phyloP scores from a whole-genome alignment of 179 eudicot species.

The Patellifolia procumbens region DNA sequence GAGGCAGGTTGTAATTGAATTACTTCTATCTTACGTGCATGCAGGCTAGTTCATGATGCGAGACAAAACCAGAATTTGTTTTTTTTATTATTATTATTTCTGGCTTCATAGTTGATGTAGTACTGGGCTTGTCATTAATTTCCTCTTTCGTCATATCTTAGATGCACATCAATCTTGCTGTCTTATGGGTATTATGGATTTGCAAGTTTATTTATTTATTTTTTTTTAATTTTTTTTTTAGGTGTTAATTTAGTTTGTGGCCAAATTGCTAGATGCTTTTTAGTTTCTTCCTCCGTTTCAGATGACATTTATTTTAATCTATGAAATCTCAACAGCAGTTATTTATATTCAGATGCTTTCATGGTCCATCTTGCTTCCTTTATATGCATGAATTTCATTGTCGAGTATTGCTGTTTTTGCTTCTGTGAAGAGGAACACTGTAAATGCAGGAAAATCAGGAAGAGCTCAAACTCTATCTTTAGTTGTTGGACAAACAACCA shows the following conservation, averaged over 20 bases:
- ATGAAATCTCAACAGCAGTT: neutral
- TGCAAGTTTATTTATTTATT: neutral
- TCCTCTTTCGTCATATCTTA: neutral
- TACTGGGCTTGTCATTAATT: neutral
- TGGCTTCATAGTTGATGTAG: neutral
- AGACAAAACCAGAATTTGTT: neutral
- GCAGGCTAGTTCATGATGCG: constrained; percentile 2
- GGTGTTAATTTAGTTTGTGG: no score
- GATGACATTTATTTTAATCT: neutral
- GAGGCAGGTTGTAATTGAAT: neutral
- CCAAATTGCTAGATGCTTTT: no score
- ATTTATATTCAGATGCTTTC: neutral
- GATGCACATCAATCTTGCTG: neutral
- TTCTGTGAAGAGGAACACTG: neutral
- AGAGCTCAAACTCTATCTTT: neutral
- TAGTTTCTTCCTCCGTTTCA: neutral
- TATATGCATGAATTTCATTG: neutral
- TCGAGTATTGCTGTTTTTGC: neutral
- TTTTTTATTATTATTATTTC: neutral
- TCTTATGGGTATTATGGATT: neutral
- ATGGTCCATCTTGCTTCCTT: neutral
- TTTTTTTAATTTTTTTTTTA: neutral
- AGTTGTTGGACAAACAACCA: neutral
- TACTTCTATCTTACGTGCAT: neutral
- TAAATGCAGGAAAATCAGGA: neutral